Evolutionary conservation across 176 grass and related monocot species (phyloP), one percentile per base, ranked within the genome.

Genomic region (Puya raimondii): DNA sequence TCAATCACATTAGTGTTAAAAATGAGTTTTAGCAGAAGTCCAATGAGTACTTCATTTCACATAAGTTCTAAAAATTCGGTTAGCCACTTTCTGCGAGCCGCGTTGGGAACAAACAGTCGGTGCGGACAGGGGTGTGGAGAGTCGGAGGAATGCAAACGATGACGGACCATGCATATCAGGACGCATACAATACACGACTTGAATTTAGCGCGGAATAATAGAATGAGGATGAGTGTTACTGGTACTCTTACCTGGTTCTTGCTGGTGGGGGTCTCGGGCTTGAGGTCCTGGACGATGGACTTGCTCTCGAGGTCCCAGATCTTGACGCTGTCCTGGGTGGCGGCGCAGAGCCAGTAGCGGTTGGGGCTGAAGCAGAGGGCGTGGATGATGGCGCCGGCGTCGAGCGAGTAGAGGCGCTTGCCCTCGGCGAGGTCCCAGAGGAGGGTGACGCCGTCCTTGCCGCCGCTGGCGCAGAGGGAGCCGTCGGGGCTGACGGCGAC

Each of bases 251-350:
- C 88, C 85, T 82, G 61, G 75, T 76, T 91, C 77, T 85, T 88
- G 65, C 70, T 79, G 65, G 67, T 25, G 70, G 67, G 78, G 27
- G 70, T 75, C 65, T 87, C 88, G 0, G 88, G 85, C 78, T 77
- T 87, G 68, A 91, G 85, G 63, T 88, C 88, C 75, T 85, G 88
- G 75, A 91, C 65, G 23, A 91, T 29, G 33, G 27, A 74, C 81
- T 91, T 91, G 22, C 78, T 88, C 81, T 88, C 81, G 0, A 91
- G 67, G 57, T 91, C 88, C 81, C 81, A 88, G 63, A 91, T 91
- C 76, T 91, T 85, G 23, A 88, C 70, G 42, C 81, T 74, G 26
- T 88, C 82, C 72, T 88, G 65, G 0, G 81, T 85, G 10, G 88
- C 88, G 15, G 88, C 85, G 47, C 85, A 88, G 5, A 88, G 79